Evolutionary conservation across 805 yeast species (phyloP), one percentile per base, ranked within the genome.

Genomic region (Kodamaea fukazawae): DNA sequence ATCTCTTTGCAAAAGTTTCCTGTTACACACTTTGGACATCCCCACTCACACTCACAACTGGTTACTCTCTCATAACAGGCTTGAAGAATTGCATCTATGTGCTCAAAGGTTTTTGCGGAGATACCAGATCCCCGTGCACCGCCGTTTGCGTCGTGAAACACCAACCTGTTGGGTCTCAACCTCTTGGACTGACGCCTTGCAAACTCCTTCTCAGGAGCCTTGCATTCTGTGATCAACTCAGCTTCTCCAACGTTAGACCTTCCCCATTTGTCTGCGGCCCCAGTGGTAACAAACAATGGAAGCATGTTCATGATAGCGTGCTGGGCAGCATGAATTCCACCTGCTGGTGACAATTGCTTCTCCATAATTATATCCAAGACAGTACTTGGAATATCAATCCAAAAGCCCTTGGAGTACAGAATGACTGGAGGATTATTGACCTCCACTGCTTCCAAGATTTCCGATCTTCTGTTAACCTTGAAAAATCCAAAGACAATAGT

Each of bases 141-240:
- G 8, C 95, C 96, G 52, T 81, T 79, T 1, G 87, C 73, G 58
- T 93, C 98, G 54, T 80, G 81, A 49, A 93, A 85, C 1, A 90
- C 79, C 36, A 93, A 64, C 39, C 99, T 67, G 0, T 95, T 96
- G 0, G 98, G 98, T 30, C 99, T 65, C 41, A 75, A 77, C 29
- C 99, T 66, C 12, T 62, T 60, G 0, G 91, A 75, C 53, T 85
- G 85, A 20, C 88, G 63, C 35, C 74, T 73, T 1, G 96, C 86
- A 70, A 91, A 86, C 56, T 93, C 99, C 53, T 93, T 93, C 48
- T 89, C 96, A 0, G 99, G 97, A 0, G 98, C 97, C 54, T 93
- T 93, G 61, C 99, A 93, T 60, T 93, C 99, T 0, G 98, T 87
- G 32, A 76, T 77, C 10, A 93, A 73, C 50, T 93, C 99, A 2